A percentile compares a stretch with the other conserved stretches of the same genome.
Evolutionary conservation across 1,284 basidiomycete species (phyloP).

Genomic region (Ganoderma boninense): DNA sequence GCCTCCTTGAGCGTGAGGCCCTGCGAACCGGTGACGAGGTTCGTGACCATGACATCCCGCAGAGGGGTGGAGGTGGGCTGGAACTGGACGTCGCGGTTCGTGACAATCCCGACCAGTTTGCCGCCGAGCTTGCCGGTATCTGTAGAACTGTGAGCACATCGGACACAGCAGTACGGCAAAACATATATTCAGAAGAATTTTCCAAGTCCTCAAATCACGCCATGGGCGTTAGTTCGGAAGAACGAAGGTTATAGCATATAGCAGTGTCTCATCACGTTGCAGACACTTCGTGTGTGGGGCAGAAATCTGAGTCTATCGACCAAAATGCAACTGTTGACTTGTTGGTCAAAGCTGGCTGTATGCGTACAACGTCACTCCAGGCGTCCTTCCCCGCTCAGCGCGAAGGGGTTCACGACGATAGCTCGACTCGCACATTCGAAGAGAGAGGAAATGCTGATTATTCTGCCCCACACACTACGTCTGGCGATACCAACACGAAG

Average conservation of each 20-base stretch:
- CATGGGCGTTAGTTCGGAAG: slow-evolving; percentile 78
- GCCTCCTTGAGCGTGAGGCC: slow-evolving; percentile 93
- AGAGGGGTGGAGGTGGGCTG: slow-evolving; percentile 75
- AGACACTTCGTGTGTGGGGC: too few species aligned
- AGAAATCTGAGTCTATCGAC: too few species aligned
- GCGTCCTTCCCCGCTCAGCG: too few species aligned
- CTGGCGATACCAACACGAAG: neutral
- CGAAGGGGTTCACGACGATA: too few species aligned
- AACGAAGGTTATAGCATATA: slow-evolving; percentile 82
- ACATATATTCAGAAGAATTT: too few species aligned
- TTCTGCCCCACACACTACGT: neutral
- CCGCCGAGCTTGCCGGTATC: slow-evolving; percentile 90
- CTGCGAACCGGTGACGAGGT: slow-evolving; percentile 83
- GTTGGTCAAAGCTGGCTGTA: too few species aligned
- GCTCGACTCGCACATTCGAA: too few species aligned
- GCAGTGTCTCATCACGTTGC: slow-evolving; percentile 58
- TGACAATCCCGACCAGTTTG: slow-evolving; percentile 96
- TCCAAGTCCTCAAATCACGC: slow-evolving; percentile 84
- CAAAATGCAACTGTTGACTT: too few species aligned
- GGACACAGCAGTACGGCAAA: too few species aligned
- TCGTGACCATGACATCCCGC: slow-evolving; percentile 90
- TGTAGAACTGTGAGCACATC: too few species aligned
- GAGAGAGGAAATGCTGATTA: too few species aligned
- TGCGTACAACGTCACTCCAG: too few species aligned
- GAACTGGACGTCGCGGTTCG: slow-evolving; percentile 97